These are phyloP conservation scores for Candida qinlingensis DNA, from an alignment of 805 yeast genomes.

Conservation along the genomic window DNA sequence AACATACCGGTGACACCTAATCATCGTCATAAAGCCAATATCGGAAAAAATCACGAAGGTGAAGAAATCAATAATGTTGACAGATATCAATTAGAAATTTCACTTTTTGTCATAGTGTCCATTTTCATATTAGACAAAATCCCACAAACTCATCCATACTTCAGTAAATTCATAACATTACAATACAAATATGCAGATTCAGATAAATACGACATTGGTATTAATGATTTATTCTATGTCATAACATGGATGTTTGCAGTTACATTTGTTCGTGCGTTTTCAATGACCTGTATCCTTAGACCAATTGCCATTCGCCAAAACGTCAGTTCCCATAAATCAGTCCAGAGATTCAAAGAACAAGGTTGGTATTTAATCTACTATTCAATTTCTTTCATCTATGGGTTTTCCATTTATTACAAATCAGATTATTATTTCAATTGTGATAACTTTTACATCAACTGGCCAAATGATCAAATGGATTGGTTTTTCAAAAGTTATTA, in stretches of 20 bases:
- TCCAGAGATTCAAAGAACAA: slow-evolving; percentile 78
- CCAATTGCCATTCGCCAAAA: slow-evolving; percentile 48
- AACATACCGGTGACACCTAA: neutral
- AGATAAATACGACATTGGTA: slow-evolving; percentile 46
- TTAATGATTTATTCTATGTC: slow-evolving; percentile 50
- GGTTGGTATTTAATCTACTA: slow-evolving; percentile 71
- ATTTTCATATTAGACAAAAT: slow-evolving; percentile 23
- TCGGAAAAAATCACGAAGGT: slow-evolving; percentile 4
- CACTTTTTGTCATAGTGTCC: slow-evolving; percentile 18
- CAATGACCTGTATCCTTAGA: slow-evolving; percentile 51
- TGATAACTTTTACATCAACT: slow-evolving; percentile 53
- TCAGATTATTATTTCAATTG: slow-evolving; percentile 57
- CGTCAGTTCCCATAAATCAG: slow-evolving; percentile 45
- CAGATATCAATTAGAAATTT: slow-evolving; percentile 26
- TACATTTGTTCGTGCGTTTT: slow-evolving; percentile 52
- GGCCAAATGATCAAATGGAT: slow-evolving; percentile 69
- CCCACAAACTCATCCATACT: slow-evolving; percentile 24
- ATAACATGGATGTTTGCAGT: slow-evolving; percentile 49
- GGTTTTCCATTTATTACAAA: slow-evolving; percentile 48
- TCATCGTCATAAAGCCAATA: neutral
- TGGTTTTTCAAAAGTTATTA: slow-evolving; percentile 60
- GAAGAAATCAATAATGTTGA: slow-evolving; percentile 18
- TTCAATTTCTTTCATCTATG: slow-evolving; percentile 47
- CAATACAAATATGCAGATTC: slow-evolving; percentile 32
- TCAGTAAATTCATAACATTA: slow-evolving; percentile 34